Base-by-base conservation (phyloP, 1,139 yeast species). In the Suzukiozyma palmioleophila region DNA sequence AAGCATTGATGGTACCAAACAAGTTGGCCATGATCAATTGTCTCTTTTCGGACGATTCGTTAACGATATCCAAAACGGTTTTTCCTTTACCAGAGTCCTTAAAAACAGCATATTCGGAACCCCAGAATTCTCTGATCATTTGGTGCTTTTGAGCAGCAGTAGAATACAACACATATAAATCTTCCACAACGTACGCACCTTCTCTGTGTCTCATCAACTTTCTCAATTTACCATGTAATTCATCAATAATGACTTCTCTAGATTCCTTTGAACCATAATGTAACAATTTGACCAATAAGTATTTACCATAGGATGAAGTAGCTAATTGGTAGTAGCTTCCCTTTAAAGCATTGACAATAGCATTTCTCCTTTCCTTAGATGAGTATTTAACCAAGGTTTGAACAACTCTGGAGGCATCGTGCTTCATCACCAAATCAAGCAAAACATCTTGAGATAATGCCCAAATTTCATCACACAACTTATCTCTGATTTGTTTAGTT, bases 131-230 rank as follows among this genome's bases (percentile, higher is more conserved):
- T 60, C 95, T 80, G 48, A 92, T 79, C 83, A 92, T 89, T 64
- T 88, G 96, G 40, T 79, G 78, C 62, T 79, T 86, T 64, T 92
- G 97, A 46, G 82, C 87, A 33, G 84, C 76, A 24, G 89, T 80
- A 4, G 96, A 79, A 61, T 90, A 92, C 48, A 89, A 79, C 24
- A 89, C 87, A 59, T 74, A 92, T 53, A 89, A 75, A 70, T 92
- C 98, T 66, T 92, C 97, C 48, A 90, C 90, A 31, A 92, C 97
- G 56, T 92, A 89, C n/a, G 97, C 97, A 65, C 97, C 98, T 72
- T 92, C 97, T 66, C 84, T 84, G 64, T 92, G 97, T 72, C 95
- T 82, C 94, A 92, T 89, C 48, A 92, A 73, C 62, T 88, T 90
- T 60, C 97, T 75, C 53, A 88, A 77, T 53, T 84, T 84, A 39